phyloP scores from a whole-genome alignment of 306 rosid species.

The Notholithocarpus densiflorus region DNA sequence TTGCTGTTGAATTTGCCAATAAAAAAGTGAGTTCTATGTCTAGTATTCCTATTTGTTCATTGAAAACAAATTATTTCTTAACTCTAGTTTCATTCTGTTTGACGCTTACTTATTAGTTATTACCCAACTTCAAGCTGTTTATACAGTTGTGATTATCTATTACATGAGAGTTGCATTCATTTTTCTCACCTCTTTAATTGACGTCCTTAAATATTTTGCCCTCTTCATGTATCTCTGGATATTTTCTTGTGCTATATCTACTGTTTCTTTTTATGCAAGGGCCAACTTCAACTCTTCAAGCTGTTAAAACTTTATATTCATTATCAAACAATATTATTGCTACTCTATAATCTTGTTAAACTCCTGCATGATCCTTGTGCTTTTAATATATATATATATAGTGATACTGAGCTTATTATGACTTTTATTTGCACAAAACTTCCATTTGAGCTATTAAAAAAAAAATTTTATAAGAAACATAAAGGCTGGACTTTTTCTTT shows the following conservation, averaged over 20 bases:
- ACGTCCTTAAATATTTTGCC: not conserved
- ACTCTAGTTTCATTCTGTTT: not conserved
- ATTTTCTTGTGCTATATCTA: not conserved
- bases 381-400: no score
- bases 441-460: not conserved
- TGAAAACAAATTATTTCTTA: not conserved
- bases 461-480: not conserved
- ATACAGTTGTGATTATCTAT: no score
- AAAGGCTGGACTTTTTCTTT: not conserved
- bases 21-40: constrained; percentile 8
- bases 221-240: not conserved
- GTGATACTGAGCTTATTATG: not conserved
- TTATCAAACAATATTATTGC: not conserved
- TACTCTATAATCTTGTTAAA: no score
- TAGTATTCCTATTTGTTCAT: not conserved
- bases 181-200: not conserved
- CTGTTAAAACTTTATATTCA: not conserved
- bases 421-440: not conserved
- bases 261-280: not conserved
- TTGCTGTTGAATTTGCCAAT: constrained; percentile 15
- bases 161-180: not conserved
- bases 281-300: not conserved
- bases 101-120: no score
- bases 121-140: no score
- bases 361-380: no score